These are phyloP conservation scores for Stagonosporopsis tanaceti DNA, from an alignment of 2,329 filamentous ascomycete species.

Conservation along the genomic window DNA sequence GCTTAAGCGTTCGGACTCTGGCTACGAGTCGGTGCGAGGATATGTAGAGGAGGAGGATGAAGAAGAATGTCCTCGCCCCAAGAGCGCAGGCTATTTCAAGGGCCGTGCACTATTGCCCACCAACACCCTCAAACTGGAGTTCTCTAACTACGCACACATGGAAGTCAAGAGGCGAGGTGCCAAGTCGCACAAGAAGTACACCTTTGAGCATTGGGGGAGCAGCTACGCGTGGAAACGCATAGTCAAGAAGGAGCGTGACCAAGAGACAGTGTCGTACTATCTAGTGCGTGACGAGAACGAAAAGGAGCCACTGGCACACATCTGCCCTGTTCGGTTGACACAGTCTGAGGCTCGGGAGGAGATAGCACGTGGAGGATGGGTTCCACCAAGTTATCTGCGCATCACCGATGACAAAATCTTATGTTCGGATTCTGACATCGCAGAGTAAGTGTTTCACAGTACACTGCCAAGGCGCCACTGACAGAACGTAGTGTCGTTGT, in stretches of 20 bases:
- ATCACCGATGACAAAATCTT: constrained; percentile 79
- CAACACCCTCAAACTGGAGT: constrained; percentile 88
- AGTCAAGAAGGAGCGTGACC: constrained; percentile 66
- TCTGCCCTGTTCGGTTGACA: constrained; percentile 80
- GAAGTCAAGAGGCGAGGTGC: constrained; percentile 76
- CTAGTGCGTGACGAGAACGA: constrained; percentile 73
- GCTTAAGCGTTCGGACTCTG: constrained; percentile 66
- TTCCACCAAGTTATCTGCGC: constrained; percentile 90
- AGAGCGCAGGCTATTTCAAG: constrained; percentile 48
- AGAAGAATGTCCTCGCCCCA: constrained; percentile 33
- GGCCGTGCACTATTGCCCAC: constrained; percentile 62
- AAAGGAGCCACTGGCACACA: constrained; percentile 75
- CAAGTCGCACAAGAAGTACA: constrained; percentile 77
- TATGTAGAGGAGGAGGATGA: constrained; percentile 27
- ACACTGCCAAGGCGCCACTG: constrained; percentile 18
- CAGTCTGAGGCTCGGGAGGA: constrained; percentile 76
- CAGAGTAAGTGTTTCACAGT: constrained; percentile 72
- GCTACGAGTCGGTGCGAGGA: constrained; percentile 59
- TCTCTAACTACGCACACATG: constrained; percentile 95
- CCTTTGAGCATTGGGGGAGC: constrained; percentile 93
- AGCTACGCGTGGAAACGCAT: constrained; percentile 84
- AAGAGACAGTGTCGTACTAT: constrained; percentile 77
- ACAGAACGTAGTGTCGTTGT: constrained; percentile 75
- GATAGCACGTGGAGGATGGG: constrained; percentile 81
- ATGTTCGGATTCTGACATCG: constrained; percentile 76